These are phyloP conservation scores for Aciculoconidium aculeatum DNA, from an alignment of 805 yeast genomes.

Conservation along the genomic window DNA sequence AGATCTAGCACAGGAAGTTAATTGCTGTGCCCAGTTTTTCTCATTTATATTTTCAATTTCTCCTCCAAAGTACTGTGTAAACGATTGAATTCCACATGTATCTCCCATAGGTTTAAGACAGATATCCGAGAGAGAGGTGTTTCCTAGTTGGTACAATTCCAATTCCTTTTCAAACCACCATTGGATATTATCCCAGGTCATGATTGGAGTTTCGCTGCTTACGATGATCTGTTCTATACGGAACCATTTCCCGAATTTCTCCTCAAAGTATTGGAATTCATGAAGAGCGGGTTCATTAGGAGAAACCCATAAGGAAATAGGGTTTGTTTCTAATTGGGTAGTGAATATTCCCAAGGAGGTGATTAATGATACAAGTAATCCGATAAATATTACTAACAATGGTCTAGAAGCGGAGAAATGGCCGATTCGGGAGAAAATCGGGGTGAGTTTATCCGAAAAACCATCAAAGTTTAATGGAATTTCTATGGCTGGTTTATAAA, in stretches of 20 bases:
- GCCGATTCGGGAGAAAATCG: not conserved
- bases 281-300: conserved; percentile 62
- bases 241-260: conserved; percentile 86
- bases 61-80: conserved; percentile 82
- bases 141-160: conserved; percentile 31
- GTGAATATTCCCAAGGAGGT: conserved; percentile 44
- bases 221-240: conserved; percentile 80
- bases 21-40: conserved; percentile 47
- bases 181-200: conserved; percentile 57
- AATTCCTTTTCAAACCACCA: conserved; percentile 90
- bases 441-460: not conserved
- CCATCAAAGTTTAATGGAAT: no score
- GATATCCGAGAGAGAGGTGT: conserved; percentile 47
- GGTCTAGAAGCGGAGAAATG: no score
- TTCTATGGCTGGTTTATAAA: no score
- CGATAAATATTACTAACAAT: not conserved
- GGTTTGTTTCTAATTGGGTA: conserved; percentile 72
- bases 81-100: conserved; percentile 77
- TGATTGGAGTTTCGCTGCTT: conserved; percentile 48
- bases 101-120: conserved; percentile 83
- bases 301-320: conserved; percentile 87
- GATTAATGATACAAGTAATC: not conserved
- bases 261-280: conserved; percentile 67
- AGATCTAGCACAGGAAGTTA: conserved; percentile 59
- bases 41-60: conserved; percentile 44